Base-by-base conservation (phyloP, 805 yeast genomes). In the Myxozyma melibiosi region DNA sequence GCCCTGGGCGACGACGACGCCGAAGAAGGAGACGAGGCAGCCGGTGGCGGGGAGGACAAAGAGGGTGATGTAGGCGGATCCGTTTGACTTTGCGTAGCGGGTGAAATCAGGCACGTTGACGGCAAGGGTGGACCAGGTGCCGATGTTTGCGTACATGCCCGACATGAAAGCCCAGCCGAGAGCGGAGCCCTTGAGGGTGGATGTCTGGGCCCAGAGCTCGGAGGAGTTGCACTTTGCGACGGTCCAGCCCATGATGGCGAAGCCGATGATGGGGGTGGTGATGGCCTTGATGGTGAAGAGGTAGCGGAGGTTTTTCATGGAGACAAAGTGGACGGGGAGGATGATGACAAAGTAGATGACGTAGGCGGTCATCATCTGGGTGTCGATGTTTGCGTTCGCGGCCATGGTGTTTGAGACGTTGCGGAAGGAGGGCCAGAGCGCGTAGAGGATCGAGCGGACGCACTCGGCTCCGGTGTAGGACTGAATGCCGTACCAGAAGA, bases 401-500 rank as follows among this genome's bases (percentile, higher is more conserved):
- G 66, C 54, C 33, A 63, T 34, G 25, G 47, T 82, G 70, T 90
- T 80, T 24, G 58, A 65, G 56, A 70, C 63, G 39, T 70, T 57
- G 14, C 63, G 64, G 46, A 70, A 70, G 22, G 65, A 65, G 24
- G 80, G 90, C 75, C 88, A 90, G 42, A 90, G 83, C 1, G 95
- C 76, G 62, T 81, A 76, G 57, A 90, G 74, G 91, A 90, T 87
- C 45, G 88, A 74, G 58, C 84, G 81, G 16, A 90, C 82, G 74
- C 95, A 86, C 62, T 89, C 81, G 27, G 91, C 94, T 53, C 95
- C 94, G 56, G 90, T 80, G 79, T 90, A 85, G 24, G 86, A 79
- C 70, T 91, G 96, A 31, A 88, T 94, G 28, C 94, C 84, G 68
- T 85, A 89, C 97, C 97, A 90, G 51, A 90, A 83, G 64, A 84